Evolutionary conservation across 2,329 filamentous ascomycete genomes (phyloP).

Genomic region (Arthrobotrys musiformis): DNA sequence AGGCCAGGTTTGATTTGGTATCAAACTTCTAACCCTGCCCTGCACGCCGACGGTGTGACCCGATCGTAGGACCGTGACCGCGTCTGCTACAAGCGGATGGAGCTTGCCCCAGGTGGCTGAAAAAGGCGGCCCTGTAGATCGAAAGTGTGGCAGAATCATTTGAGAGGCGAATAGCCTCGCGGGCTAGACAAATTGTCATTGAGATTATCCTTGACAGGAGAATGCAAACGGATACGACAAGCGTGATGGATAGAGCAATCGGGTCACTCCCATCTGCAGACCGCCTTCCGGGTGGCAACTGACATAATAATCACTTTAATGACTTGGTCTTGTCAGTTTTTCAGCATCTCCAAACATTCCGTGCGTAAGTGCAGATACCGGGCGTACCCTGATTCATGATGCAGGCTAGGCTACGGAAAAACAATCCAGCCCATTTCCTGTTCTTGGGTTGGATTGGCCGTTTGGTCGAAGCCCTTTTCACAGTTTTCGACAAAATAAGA

Average conservation of each 20-base stretch:
- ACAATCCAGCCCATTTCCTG: slow-evolving; percentile 41
- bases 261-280: slow-evolving; percentile 15
- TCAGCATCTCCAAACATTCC: slow-evolving; percentile 4
- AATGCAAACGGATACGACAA: slow-evolving; percentile 10
- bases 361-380: too few relatives aligned
- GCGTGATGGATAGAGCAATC: slow-evolving; percentile 22
- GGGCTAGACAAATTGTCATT: slow-evolving; percentile 22
- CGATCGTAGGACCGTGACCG: slow-evolving; percentile 29
- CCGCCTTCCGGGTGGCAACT: slow-evolving; percentile 47
- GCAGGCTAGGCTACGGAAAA: slow-evolving; percentile 28
- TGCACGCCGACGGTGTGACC: slow-evolving; percentile 42
- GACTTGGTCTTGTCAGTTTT: slow-evolving; percentile 9
- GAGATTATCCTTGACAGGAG: background rate
- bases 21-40: slow-evolving; percentile 21
- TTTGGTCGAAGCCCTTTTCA: slow-evolving; percentile 13
- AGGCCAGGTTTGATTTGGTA: slow-evolving; percentile 26
- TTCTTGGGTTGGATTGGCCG: slow-evolving; percentile 4
- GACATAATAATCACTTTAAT: slow-evolving; percentile 43
- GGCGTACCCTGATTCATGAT: slow-evolving; percentile 5
- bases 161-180: slow-evolving; percentile 33
- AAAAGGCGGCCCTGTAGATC: slow-evolving; percentile 34
- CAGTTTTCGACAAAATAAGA: slow-evolving; percentile 51
- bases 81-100: slow-evolving; percentile 25
- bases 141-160: slow-evolving; percentile 37
- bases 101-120: slow-evolving; percentile 47